Evolutionary conservation across 2,329 filamentous ascomycete species (phyloP), one percentile per base, ranked within the genome.

Genomic region (Aspergillus sp.): DNA sequence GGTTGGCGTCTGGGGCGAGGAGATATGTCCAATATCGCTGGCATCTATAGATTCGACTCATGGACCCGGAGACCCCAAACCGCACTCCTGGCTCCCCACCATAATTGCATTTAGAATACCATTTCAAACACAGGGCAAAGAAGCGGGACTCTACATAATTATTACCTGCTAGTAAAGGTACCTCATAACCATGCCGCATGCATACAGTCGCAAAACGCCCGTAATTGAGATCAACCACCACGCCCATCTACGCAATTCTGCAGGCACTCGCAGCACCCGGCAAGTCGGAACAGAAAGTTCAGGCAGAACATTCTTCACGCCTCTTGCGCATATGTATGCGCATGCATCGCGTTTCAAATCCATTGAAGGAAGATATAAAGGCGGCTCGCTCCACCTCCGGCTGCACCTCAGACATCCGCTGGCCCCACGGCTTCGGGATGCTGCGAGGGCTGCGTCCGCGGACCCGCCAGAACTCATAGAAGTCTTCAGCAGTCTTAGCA

Each of bases 261-360:
- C 44, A n/a, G 13, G 15, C 24, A 24, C 11, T 41, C 34, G 48
- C 48, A 41, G 20, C 27, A 17, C 24, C 22, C 12, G 20, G 27
- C 8, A 30, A 30, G 44, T 17, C 3, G 33, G 15, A 27, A 41
- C 5, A 24, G 15, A 17, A 40, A 13, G 33, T 34, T 53, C 33
- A 57, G 40, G 40, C 50, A 48, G 49, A 46, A 45, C 45, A 59
- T 59, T 51, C 41, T 47, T 54, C 48, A 33, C 34, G 12, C 37
- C 22, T 34, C 37, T 24, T 11, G 48, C 51, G 39, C 45, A 55
- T 57, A 59, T 55, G 49, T 48, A 51, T 41, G 42, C 53, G 48
- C 53, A 56, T 56, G 57, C 22, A 44, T 30, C 49, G 48, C 40
- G 39, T 44, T 48, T 34, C n/a, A 41, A 8, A 24, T 24, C 12